A percentile compares a stretch with the other conserved stretches of the same genome.
These are phyloP conservation scores for Ceratobasidium sp. DNA, from an alignment of 1,284 basidiomycete genomes.

Conservation along the genomic window DNA sequence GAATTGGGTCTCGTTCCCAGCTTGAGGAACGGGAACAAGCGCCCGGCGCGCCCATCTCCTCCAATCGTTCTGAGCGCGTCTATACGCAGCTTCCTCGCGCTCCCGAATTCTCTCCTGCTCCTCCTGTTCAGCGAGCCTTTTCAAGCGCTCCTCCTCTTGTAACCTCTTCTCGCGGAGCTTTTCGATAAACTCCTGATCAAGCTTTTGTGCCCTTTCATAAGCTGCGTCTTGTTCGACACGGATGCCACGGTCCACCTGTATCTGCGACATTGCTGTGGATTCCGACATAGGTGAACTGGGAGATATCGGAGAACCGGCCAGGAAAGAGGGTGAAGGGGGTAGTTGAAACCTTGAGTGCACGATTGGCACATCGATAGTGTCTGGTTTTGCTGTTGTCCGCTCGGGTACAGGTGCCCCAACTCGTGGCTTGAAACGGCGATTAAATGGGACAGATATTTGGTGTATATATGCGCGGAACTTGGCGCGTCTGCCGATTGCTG, in stretches of 20 bases:
- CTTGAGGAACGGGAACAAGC: slow-evolving; percentile 3
- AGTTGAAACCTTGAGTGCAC: not conserved
- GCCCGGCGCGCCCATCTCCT: slow-evolving; percentile 37
- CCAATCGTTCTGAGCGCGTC: slow-evolving; percentile 14
- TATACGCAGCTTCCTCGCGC: slow-evolving; percentile 3
- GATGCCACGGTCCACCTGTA: slow-evolving; percentile 26
- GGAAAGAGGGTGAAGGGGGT: not conserved
- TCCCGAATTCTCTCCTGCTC: slow-evolving; percentile 2
- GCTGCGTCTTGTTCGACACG: slow-evolving; percentile 35
- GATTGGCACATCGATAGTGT: not conserved
- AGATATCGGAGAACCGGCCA: not conserved
- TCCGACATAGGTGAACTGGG: not conserved
- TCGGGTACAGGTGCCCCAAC: not conserved
- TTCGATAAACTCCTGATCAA: slow-evolving; percentile 1
- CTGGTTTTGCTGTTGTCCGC: not conserved
- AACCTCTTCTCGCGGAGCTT: not conserved
- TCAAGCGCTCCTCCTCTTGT: not conserved
- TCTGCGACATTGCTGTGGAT: not conserved
- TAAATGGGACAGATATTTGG: not conserved
- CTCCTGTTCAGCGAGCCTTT: slow-evolving; percentile 6
- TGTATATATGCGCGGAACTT: not conserved
- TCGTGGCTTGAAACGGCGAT: not conserved
- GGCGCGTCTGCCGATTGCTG: too few relatives aligned
- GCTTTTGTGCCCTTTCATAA: not conserved
- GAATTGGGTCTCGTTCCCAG: not conserved